Percentiles rank a stretch among this genome's conserved stretches.
phyloP scores from a whole-genome alignment of 352 stramenopile genomes.

The Pythium plurisporium region DNA sequence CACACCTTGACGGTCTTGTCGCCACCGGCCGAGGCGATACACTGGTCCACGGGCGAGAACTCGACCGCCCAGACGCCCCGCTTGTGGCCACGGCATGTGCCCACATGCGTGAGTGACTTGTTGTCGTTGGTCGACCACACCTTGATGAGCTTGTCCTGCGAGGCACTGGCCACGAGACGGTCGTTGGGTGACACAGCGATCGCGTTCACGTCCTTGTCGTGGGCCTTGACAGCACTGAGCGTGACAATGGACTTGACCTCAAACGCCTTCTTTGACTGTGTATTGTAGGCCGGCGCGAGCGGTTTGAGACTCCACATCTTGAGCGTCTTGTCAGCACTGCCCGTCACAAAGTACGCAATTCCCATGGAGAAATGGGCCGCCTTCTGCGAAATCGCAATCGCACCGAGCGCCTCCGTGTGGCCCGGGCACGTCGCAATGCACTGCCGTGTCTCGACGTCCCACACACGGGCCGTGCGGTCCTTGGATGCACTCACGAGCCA shows the following conservation, averaged over 20 bases:
- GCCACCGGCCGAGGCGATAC: slow-evolving; percentile 92
- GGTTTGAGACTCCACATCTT: slow-evolving; percentile 95
- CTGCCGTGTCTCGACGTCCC: slow-evolving; percentile 69
- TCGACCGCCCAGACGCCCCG: slow-evolving; percentile 96
- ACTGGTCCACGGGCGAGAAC: slow-evolving; percentile 96
- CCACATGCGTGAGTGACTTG: slow-evolving; percentile 83
- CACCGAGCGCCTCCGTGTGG: slow-evolving; percentile 94
- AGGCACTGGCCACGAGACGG: slow-evolving; percentile 94
- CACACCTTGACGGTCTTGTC: slow-evolving; percentile 98
- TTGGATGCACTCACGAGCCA: slow-evolving; percentile 94
- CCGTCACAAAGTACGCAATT: slow-evolving; percentile 94
- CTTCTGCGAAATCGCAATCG: slow-evolving; percentile 91
- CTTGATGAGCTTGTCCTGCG: slow-evolving; percentile 98
- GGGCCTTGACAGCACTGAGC: slow-evolving; percentile 74
- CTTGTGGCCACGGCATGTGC: slow-evolving; percentile 95
- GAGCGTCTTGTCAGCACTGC: slow-evolving; percentile 95
- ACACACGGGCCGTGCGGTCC: slow-evolving; percentile 91
- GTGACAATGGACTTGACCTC: slow-evolving; percentile 51
- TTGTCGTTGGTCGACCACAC: slow-evolving; percentile 82
- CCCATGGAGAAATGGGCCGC: slow-evolving; percentile 59
- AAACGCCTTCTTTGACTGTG: slow-evolving; percentile 29
- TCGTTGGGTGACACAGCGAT: slow-evolving; percentile 96
- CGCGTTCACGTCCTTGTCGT: slow-evolving; percentile 98
- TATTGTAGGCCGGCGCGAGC: slow-evolving; percentile 46
- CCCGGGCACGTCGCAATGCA: slow-evolving; percentile 89